Evolutionary conservation across 768 basidiomycete genomes (phyloP).

Genomic region (Suillus brevipes): DNA sequence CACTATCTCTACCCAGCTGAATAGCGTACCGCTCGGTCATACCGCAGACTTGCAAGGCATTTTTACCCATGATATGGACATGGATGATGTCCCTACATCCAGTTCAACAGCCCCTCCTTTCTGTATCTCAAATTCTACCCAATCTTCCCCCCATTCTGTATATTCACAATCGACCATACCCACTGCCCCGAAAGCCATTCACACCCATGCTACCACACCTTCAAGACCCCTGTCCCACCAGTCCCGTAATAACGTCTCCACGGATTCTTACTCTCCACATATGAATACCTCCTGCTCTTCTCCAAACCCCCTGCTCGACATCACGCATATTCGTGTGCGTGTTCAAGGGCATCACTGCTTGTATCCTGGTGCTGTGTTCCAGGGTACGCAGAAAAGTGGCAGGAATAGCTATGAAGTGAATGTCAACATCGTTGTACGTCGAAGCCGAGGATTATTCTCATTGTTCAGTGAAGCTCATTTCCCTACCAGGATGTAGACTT

Average conservation of each 20-base stretch:
- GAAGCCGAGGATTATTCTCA: conserved; percentile 7
- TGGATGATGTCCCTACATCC: conserved; percentile 23
- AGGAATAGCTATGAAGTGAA: conserved; percentile 93
- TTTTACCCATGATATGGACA: conserved; percentile 39
- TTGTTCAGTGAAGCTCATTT: conserved; percentile 5
- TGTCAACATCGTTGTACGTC: conserved; percentile 86
- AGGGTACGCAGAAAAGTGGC: conserved; percentile 92
- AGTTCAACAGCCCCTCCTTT: neutral
- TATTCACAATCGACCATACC: neutral
- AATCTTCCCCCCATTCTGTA: conserved; percentile 1
- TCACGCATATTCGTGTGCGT: conserved; percentile 74
- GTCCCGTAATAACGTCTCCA: neutral
- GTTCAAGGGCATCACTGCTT: conserved; percentile 74
- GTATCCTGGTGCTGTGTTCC: conserved; percentile 86
- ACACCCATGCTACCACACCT: conserved; percentile 12
- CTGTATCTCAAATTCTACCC: neutral
- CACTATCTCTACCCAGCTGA: conserved; percentile 10
- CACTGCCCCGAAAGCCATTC: conserved; percentile 15
- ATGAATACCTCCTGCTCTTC: conserved; percentile 25
- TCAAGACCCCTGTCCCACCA: conserved; percentile 6
- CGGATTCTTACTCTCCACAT: conserved; percentile 6
- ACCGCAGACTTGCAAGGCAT: conserved; percentile 22
- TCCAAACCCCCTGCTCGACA: conserved; percentile 65
- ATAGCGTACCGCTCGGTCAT: conserved; percentile 18
- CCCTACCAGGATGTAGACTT: conserved; percentile 81